phyloP scores from a whole-genome alignment of 2,329 filamentous ascomycete genomes.

The Bipolaris victoriae region DNA sequence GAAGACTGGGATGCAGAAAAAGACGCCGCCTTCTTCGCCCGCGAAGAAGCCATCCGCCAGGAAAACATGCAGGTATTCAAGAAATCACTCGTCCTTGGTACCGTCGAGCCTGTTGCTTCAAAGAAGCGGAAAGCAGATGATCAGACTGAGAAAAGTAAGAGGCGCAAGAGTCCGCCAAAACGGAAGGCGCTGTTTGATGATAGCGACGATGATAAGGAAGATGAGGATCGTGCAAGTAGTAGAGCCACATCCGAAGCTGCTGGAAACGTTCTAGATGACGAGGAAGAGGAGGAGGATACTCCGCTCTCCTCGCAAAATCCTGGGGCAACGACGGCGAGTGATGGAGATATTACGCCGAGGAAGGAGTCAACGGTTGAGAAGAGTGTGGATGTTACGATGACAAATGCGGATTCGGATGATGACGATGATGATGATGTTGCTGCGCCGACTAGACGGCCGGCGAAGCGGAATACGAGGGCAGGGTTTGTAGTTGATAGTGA shows the following conservation, averaged over 20 bases:
- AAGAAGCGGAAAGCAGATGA: slow-evolving; percentile 47
- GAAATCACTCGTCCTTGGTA: slow-evolving; percentile 53
- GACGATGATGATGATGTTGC: slow-evolving; percentile 48
- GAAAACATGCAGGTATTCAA: slow-evolving; percentile 59
- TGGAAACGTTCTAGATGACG: slow-evolving; percentile 22
- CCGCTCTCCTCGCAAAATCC: slow-evolving; percentile 49
- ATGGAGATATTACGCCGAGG: slow-evolving; percentile 20
- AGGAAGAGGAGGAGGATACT: slow-evolving; percentile 35
- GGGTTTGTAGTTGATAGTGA: slow-evolving; percentile 56
- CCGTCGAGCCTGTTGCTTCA: slow-evolving; percentile 38
- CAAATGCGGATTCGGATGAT: slow-evolving; percentile 44
- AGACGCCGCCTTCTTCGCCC: slow-evolving; percentile 75
- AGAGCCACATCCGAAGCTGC: slow-evolving; percentile 34
- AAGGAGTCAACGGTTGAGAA: slow-evolving; percentile 11
- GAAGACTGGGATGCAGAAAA: slow-evolving; percentile 82
- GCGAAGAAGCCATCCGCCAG: slow-evolving; percentile 71
- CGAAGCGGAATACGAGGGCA: slow-evolving; percentile 48
- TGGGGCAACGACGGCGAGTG: slow-evolving; percentile 14
- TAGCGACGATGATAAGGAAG: slow-evolving; percentile 35
- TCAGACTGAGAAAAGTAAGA: slow-evolving; percentile 32
- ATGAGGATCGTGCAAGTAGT: slow-evolving; percentile 28
- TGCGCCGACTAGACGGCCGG: slow-evolving; percentile 41
- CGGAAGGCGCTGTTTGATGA: slow-evolving; percentile 40
- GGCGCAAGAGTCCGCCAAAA: slow-evolving; percentile 41
- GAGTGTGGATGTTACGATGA: slow-evolving; percentile 32